phyloP scores from a whole-genome alignment of 129 eudicot species.

The Chrysanthemum seticuspe region DNA sequence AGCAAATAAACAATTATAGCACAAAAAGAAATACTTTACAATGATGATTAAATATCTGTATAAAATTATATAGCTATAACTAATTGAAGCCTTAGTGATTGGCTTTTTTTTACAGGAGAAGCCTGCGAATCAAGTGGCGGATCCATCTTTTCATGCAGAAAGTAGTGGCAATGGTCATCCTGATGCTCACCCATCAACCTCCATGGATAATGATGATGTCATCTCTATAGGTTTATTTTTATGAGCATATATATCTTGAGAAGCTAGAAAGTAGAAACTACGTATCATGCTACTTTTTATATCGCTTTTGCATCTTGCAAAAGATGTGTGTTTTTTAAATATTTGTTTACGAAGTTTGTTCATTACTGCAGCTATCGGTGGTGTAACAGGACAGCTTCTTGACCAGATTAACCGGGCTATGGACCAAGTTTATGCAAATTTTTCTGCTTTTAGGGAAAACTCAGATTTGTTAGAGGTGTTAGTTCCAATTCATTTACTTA shows the following conservation, averaged over 20 bases:
- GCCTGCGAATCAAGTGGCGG: slow-evolving; percentile 43
- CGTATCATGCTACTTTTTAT: background rate
- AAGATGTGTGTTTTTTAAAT: background rate
- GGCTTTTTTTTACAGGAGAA: slow-evolving; percentile 46
- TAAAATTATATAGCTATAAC: no score
- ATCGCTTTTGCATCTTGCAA: background rate
- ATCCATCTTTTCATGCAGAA: slow-evolving; percentile 44
- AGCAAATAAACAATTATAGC: no score
- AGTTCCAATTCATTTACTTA: background rate
- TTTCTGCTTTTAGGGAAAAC: slow-evolving; percentile 44
- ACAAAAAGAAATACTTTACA: no score
- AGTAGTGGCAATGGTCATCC: slow-evolving; percentile 45
- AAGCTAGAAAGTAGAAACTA: background rate
- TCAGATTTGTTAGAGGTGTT: background rate
- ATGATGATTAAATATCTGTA: no score
- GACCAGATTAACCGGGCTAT: slow-evolving; percentile 53
- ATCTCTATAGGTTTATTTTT: slow-evolving; percentile 50
- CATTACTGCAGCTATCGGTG: slow-evolving; percentile 56
- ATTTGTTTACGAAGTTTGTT: background rate
- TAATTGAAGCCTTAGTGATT: background rate
- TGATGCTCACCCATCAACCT: slow-evolving; percentile 44
- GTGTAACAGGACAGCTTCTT: slow-evolving; percentile 48
- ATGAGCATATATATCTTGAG: background rate
- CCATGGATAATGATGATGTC: slow-evolving; percentile 64
- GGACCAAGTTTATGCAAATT: slow-evolving; percentile 54